Conservation (phyloP, 805 yeast genomes). For the Yarrowia keelungensis region DNA sequence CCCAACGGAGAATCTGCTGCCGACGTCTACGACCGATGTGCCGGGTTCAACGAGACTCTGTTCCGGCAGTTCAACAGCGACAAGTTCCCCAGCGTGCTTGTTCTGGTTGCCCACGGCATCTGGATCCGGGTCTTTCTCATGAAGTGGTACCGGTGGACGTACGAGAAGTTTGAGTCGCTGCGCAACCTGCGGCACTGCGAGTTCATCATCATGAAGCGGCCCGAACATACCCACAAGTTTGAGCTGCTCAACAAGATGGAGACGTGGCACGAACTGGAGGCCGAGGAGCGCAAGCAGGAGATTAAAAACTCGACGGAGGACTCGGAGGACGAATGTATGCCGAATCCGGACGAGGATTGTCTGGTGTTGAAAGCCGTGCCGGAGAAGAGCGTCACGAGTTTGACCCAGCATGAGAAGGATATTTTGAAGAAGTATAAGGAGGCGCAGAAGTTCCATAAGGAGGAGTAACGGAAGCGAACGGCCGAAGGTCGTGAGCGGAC, state of each 20-base stretch:
- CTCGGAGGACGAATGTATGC: slow-evolving; percentile 38
- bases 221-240: slow-evolving; percentile 56
- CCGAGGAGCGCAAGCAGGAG: slow-evolving; percentile 40
- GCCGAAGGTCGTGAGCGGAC: too few relatives aligned
- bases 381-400: slow-evolving; percentile 28
- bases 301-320: slow-evolving; percentile 31
- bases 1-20: slow-evolving; percentile 97
- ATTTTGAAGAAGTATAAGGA: slow-evolving; percentile 35
- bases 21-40: slow-evolving; percentile 89
- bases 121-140: slow-evolving; percentile 92
- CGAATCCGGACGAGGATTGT: slow-evolving; percentile 19
- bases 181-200: slow-evolving; percentile 86
- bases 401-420: slow-evolving; percentile 37
- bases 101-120: slow-evolving; percentile 90
- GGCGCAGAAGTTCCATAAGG: slow-evolving; percentile 21
- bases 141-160: slow-evolving; percentile 95
- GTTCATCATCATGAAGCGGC: slow-evolving; percentile 76
- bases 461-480: neutral
- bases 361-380: slow-evolving; percentile 25
- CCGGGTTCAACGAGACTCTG: slow-evolving; percentile 86
- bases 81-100: slow-evolving; percentile 79
- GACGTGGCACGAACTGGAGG: slow-evolving; percentile 69
- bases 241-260: slow-evolving; percentile 64
- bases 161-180: slow-evolving; percentile 84
- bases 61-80: slow-evolving; percentile 76